These are phyloP conservation scores for Monilinia laxa DNA, from an alignment of 2,329 filamentous ascomycete genomes.

Conservation along the genomic window DNA sequence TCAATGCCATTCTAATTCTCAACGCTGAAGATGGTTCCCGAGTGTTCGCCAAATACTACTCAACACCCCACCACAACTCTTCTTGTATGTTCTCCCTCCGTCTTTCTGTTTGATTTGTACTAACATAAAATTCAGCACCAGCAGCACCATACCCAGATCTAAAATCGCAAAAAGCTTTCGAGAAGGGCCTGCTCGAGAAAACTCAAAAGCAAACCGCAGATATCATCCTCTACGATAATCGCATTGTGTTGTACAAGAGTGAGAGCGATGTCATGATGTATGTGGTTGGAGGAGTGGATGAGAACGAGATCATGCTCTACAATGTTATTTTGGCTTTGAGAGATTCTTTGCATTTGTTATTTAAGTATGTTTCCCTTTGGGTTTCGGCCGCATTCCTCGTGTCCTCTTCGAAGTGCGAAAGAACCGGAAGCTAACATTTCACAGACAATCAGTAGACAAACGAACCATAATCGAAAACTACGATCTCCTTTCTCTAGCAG, in stretches of 20 bases:
- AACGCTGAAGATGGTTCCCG: constrained; percentile 84
- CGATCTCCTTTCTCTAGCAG: constrained; percentile 87
- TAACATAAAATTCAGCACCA: constrained; percentile 38
- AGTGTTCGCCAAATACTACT: constrained; percentile 94
- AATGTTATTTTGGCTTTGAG: constrained; percentile 89
- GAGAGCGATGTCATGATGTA: constrained; percentile 97
- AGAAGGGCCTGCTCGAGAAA: constrained; percentile 94
- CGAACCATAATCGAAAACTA: constrained; percentile 98
- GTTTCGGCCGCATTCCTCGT: constrained; percentile 15
- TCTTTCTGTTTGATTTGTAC: constrained; percentile 51
- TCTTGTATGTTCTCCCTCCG: constrained; percentile 26
- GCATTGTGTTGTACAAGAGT: constrained; percentile 95
- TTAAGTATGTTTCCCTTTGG: constrained; percentile 65
- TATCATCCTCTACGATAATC: constrained; percentile 96
- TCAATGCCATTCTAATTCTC: constrained; percentile 76
- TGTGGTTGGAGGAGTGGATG: constrained; percentile 84
- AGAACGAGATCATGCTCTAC: constrained; percentile 97
- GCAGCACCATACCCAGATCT: constrained; percentile 78
- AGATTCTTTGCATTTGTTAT: constrained; percentile 84
- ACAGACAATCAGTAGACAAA: constrained; percentile 92
- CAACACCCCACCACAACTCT: constrained; percentile 58
- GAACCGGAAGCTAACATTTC: background rate
- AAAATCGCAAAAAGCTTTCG: constrained; percentile 94
- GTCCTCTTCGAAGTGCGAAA: background rate
- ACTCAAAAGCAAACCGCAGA: constrained; percentile 93